phyloP scores from a whole-genome alignment of 2,329 filamentous ascomycete species.

The Alternaria metachromatica region DNA sequence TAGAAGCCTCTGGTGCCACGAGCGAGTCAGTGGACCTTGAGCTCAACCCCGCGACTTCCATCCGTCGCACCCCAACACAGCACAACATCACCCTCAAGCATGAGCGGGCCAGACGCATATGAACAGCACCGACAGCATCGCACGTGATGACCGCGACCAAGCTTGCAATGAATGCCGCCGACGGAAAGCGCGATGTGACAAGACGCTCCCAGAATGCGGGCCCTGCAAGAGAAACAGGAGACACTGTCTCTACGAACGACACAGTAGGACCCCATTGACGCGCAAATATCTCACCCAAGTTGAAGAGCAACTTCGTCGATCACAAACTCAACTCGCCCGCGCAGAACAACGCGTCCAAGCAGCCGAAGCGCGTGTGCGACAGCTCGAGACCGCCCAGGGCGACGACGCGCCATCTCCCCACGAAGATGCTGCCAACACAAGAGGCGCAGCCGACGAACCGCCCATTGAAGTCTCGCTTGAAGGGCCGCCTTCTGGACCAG shows the following conservation, averaged over 20 bases:
- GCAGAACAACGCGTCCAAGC: constrained; percentile 5
- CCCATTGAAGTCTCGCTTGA: constrained; percentile 4
- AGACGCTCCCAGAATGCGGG: constrained; percentile 26
- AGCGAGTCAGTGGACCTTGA: background rate
- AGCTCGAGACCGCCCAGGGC: constrained; percentile 2
- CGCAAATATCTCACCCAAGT: constrained; percentile 41
- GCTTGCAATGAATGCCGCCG: constrained; percentile 19
- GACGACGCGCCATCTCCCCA: background rate
- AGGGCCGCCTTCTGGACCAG: constrained; percentile 1
- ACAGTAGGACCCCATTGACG: constrained; percentile 57
- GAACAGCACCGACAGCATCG: constrained; percentile 9
- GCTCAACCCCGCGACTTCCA: background rate
- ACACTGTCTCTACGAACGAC: constrained; percentile 58
- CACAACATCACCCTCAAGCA: background rate
- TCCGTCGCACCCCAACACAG: background rate
- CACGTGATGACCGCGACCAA: constrained; percentile 5
- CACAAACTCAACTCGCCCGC: constrained; percentile 11
- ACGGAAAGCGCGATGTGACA: constrained; percentile 18
- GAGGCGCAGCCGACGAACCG: background rate
- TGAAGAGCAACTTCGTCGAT: constrained; percentile 13
- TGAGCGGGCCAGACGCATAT: constrained; percentile 7
- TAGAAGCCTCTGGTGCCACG: background rate
- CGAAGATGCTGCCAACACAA: background rate
- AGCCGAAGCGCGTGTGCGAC: constrained; percentile 11
- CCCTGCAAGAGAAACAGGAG: constrained; percentile 49